Conservation (phyloP, 805 yeast species). For the Myxozyma neglecta region DNA sequence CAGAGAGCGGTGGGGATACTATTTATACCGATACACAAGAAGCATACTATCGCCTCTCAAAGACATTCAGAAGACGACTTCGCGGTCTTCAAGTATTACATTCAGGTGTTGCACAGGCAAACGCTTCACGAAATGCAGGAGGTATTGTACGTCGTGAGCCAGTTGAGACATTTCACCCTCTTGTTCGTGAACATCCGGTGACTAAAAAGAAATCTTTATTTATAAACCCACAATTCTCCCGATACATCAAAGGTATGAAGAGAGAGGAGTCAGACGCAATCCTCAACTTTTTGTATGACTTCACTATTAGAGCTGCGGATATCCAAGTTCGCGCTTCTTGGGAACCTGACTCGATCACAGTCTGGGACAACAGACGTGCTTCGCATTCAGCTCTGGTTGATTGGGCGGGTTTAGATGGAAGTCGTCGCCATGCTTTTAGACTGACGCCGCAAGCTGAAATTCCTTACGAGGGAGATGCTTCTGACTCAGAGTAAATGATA, state of each 20-base stretch:
- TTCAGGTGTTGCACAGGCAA: constrained; percentile 64
- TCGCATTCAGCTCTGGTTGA: constrained; percentile 69
- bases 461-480: constrained; percentile 42
- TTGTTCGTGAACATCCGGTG: constrained; percentile 64
- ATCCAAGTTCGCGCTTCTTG: constrained; percentile 69
- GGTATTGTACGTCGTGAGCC: constrained; percentile 48
- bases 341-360: constrained; percentile 68
- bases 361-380: constrained; percentile 76
- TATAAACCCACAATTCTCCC: constrained; percentile 50
- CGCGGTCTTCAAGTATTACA: constrained; percentile 62
- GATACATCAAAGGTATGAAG: constrained; percentile 69
- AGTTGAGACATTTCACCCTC: constrained; percentile 58
- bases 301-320: constrained; percentile 57
- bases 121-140: constrained; percentile 54
- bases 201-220: constrained; percentile 60
- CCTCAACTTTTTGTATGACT: constrained; percentile 53
- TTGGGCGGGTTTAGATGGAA: constrained; percentile 47
- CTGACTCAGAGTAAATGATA: background rate
- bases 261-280: constrained; percentile 66
- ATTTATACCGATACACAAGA: constrained; percentile 55
- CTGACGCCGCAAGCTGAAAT: constrained; percentile 75
- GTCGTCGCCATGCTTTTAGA: constrained; percentile 72
- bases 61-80: constrained; percentile 49
- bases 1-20: constrained; percentile 55
- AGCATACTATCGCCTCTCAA: constrained; percentile 55